phyloP scores from a whole-genome alignment of 805 yeast genomes.

The Saccharomycopsis sp. region DNA sequence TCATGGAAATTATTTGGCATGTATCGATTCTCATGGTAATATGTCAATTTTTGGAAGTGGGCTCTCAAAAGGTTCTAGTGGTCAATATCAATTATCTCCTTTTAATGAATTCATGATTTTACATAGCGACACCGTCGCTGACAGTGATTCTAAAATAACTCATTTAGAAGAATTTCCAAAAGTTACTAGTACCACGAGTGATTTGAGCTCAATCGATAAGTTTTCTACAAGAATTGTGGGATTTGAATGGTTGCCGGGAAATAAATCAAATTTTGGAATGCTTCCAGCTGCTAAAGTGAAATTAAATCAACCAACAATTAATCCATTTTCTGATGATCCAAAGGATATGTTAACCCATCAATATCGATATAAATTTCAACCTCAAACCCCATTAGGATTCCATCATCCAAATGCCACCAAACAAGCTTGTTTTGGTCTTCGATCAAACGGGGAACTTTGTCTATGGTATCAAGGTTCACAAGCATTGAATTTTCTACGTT shows the following conservation, averaged over 20 bases:
- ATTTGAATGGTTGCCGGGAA: slow-evolving; percentile 65
- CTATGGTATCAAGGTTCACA: slow-evolving; percentile 58
- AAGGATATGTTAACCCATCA: slow-evolving; percentile 24
- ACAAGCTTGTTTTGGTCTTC: slow-evolving; percentile 59
- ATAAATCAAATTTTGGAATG: slow-evolving; percentile 51
- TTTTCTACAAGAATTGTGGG: slow-evolving; percentile 29
- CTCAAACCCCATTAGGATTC: slow-evolving; percentile 48
- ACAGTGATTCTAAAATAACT: background rate
- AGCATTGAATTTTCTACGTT: slow-evolving; percentile 44
- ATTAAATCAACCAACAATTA: slow-evolving; percentile 13
- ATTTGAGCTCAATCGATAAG: background rate
- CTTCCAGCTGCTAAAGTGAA: slow-evolving; percentile 42
- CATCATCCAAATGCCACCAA: slow-evolving; percentile 59
- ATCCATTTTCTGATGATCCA: slow-evolving; percentile 1
- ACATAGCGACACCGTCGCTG: slow-evolving; percentile 27
- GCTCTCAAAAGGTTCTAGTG: slow-evolving; percentile 25
- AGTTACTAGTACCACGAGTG: background rate
- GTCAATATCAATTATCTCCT: slow-evolving; percentile 16
- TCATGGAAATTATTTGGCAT: slow-evolving; percentile 71
- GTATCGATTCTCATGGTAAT: slow-evolving; percentile 64
- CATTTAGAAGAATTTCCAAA: no score
- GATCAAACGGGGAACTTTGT: slow-evolving; percentile 50
- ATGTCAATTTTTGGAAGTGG: slow-evolving; percentile 47
- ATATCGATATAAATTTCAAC: slow-evolving; percentile 48
- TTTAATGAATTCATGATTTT: slow-evolving; percentile 23